These are phyloP conservation scores for Kregervanrija pseudodelftensis DNA, from an alignment of 805 yeast genomes.

Conservation along the genomic window DNA sequence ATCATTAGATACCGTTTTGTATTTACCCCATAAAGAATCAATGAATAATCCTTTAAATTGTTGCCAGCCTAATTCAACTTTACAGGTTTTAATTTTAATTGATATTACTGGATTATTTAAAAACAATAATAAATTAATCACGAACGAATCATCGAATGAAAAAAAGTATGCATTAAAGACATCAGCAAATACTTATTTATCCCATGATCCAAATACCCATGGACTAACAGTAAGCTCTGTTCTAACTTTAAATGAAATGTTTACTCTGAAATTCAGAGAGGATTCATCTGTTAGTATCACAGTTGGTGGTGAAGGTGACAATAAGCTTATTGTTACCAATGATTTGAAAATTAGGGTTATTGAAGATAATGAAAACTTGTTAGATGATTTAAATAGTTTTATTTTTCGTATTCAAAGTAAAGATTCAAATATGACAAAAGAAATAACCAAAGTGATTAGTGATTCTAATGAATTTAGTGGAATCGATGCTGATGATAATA, in stretches of 20 bases:
- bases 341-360: conserved; percentile 19
- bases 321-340: conserved; percentile 15
- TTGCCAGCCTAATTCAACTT: too few species aligned
- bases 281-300: conserved; percentile 7
- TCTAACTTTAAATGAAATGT: conserved; percentile 23
- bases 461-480: conserved; percentile 7
- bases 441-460: conserved; percentile 8
- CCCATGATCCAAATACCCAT: conserved; percentile 13
- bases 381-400: conserved; percentile 18
- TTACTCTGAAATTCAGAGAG: conserved; percentile 12
- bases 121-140: conserved; percentile 5
- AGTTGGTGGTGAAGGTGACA: conserved; percentile 12
- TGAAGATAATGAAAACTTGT: conserved; percentile 22
- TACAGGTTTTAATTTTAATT: background rate
- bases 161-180: conserved; percentile 18
- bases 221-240: conserved; percentile 18
- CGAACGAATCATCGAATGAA: background rate
- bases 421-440: conserved; percentile 16
- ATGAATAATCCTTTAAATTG: too few species aligned
- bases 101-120: background rate
- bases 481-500: conserved; percentile 7
- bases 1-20: too few species aligned
- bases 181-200: conserved; percentile 17
- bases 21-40: too few species aligned
- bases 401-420: conserved; percentile 21